These are phyloP conservation scores for Tremellales sp. DNA, from an alignment of 1,284 basidiomycete genomes.

Conservation along the genomic window DNA sequence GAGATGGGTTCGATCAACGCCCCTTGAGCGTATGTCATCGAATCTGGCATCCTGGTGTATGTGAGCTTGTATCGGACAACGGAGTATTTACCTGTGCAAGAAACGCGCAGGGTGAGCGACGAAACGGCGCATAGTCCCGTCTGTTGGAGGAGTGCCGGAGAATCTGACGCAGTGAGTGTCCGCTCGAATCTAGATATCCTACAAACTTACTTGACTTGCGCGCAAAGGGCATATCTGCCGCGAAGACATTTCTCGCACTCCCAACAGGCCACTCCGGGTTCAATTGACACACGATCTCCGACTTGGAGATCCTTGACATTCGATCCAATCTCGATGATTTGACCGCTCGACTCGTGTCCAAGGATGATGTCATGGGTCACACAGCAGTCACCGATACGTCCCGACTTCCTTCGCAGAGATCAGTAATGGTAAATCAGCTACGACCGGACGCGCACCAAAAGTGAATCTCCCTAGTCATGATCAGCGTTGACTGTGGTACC, in stretches of 20 bases:
- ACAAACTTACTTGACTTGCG: conserved; percentile 20
- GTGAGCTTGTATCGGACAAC: conserved; percentile 23
- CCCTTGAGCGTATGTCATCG: conserved; percentile 45
- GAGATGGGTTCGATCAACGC: conserved; percentile 48
- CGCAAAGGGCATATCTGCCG: conserved; percentile 45
- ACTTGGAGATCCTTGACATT: conserved; percentile 43
- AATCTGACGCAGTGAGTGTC: conserved; percentile 18
- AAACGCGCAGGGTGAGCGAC: conserved; percentile 49
- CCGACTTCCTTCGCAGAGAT: conserved; percentile 18
- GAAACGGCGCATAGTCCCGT: conserved; percentile 43
- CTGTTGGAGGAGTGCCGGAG: conserved; percentile 31
- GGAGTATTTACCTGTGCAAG: conserved; percentile 43
- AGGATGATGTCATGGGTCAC: conserved; percentile 40
- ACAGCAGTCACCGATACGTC: conserved; percentile 32
- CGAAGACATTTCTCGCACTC: conserved; percentile 42
- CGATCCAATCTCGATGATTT: conserved; percentile 45
- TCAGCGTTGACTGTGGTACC: neutral
- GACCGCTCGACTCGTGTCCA: conserved; percentile 49
- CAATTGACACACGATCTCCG: conserved; percentile 49
- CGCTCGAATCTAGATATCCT: neutral
- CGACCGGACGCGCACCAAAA: conserved; percentile 19
- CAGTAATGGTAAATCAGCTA: neutral
- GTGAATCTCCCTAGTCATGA: conserved; percentile 18
- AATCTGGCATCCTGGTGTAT: conserved; percentile 46
- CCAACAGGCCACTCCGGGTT: conserved; percentile 49